Evolutionary conservation across 2,329 filamentous ascomycete genomes (phyloP), one percentile per base, ranked within the genome.

Genomic region (Ilyonectria sp.): DNA sequence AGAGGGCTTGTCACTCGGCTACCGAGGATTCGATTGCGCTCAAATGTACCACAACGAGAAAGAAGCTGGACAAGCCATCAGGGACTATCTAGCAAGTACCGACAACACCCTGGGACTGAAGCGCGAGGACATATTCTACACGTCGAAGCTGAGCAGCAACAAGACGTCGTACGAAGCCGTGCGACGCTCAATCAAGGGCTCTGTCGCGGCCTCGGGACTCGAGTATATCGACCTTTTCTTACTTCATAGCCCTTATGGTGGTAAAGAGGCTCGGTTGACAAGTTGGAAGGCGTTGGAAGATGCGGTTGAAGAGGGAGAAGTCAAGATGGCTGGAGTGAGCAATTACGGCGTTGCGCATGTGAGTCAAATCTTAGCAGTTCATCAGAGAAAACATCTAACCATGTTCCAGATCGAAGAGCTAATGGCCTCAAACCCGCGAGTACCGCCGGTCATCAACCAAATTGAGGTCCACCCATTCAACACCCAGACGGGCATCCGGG

Each of bases 401-500:
- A 17, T 3, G 1, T 4, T 1, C 3, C 69, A 92, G 87, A 86
- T 94, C 57, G 86, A 93, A 69, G 92, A 94, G 76, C 82, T 94
- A 55, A 86, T 94, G 75, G 84, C 85, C 2, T 86, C 86, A 0
- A 88, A 88, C 11, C 90, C 92, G 0, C 84, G 85, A 0, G 86
- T 93, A 52, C 79, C 83, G 10, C 93, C 93, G 0, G 88, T 90
- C 1, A 89, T 95, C 57, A 95, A 95, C 75, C 93, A 96, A 81
- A 91, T 95, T 74, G 92, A 95, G 78, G 87, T 95, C 2, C 93
- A 95, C 69, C 93, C 93, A 0, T 96, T 95, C 86, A 94, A 95
- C 78, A 94, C 92, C 2, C 89, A 91, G 59, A 85, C 84, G 0
- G 85, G 86, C 43, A 94, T 96, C 69, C 87, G 89, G 0, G 84